A percentile compares a stretch with the other conserved stretches of the same genome.
Conservation (phyloP, 179 eudicot genomes). For the Beta corolliflora region DNA sequence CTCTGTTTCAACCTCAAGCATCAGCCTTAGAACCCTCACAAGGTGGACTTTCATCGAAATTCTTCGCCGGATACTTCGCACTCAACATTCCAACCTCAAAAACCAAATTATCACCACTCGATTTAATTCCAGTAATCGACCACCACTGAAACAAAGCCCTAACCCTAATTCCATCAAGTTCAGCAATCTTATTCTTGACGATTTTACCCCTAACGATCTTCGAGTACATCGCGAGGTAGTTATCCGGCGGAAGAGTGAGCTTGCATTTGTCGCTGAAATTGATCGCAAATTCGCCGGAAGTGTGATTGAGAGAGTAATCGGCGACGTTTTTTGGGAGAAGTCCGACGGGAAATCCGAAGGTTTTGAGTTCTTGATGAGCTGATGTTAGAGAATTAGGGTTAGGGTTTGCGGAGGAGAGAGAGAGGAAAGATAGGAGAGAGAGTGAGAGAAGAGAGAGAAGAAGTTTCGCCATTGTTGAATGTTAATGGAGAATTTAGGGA, state of each 20-base stretch:
- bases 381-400: slow-evolving; percentile 13
- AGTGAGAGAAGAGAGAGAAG: slow-evolving; percentile 20
- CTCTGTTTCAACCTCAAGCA: slow-evolving; percentile 29
- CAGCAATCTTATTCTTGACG: slow-evolving; percentile 49
- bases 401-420: slow-evolving; percentile 13
- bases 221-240: slow-evolving; percentile 70
- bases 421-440: not conserved
- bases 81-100: slow-evolving; percentile 78
- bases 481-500: not conserved
- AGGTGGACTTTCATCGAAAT: slow-evolving; percentile 50
- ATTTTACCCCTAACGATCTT: slow-evolving; percentile 58
- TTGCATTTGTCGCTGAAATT: slow-evolving; percentile 39
- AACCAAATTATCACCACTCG: slow-evolving; percentile 60
- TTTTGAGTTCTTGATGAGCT: slow-evolving; percentile 55
- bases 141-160: slow-evolving; percentile 80
- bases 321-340: slow-evolving; percentile 57
- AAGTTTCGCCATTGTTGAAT: slow-evolving; percentile 30
- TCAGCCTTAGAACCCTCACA: slow-evolving; percentile 66
- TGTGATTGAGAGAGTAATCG: slow-evolving; percentile 45
- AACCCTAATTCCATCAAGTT: slow-evolving; percentile 72
- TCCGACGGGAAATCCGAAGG: slow-evolving; percentile 68
- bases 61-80: slow-evolving; percentile 65
- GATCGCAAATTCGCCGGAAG: slow-evolving; percentile 61
- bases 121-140: slow-evolving; percentile 67
- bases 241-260: slow-evolving; percentile 73